These are phyloP conservation scores for Onygena corvina DNA, from an alignment of 2,329 filamentous ascomycete genomes.

Conservation along the genomic window DNA sequence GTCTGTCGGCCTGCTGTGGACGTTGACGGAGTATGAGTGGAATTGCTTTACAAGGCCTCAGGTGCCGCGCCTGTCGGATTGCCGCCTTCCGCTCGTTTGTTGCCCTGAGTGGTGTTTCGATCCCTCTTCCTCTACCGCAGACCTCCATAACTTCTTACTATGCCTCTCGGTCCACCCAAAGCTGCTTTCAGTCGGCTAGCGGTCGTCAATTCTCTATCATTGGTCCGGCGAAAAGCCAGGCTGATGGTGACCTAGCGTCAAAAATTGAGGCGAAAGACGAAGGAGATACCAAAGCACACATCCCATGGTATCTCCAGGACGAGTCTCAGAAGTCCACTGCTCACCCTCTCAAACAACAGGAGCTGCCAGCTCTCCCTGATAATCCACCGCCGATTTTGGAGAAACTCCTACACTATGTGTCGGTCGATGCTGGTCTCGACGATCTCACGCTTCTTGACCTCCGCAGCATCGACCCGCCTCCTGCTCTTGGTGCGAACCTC, in stretches of 20 bases:
- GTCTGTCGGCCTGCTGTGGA: neutral
- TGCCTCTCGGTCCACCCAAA: neutral
- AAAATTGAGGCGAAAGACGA: constrained; percentile 10
- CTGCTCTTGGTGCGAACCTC: constrained; percentile 74
- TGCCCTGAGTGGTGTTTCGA: constrained; percentile 20
- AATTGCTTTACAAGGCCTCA: constrained; percentile 22
- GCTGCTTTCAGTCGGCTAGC: neutral
- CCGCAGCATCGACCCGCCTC: constrained; percentile 69
- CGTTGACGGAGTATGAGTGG: constrained; percentile 23
- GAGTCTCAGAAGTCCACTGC: constrained; percentile 36
- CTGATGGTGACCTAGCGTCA: neutral
- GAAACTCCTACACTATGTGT: constrained; percentile 63
- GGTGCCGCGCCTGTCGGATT: constrained; percentile 23
- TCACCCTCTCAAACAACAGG: constrained; percentile 41
- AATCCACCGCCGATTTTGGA: constrained; percentile 59
- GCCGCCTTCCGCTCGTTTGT: constrained; percentile 23
- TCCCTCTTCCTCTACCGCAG: constrained; percentile 16
- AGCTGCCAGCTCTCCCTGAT: constrained; percentile 52
- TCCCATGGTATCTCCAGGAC: constrained; percentile 81
- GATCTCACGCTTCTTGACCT: constrained; percentile 70
- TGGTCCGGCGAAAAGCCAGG: neutral
- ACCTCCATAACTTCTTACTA: constrained; percentile 7
- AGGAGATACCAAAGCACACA: constrained; percentile 16
- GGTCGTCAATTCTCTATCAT: neutral
- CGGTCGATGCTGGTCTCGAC: constrained; percentile 76